Evolutionary conservation across 2,329 filamentous ascomycete species (phyloP), one percentile per base, ranked within the genome.

Genomic region (Nemania sp.): DNA sequence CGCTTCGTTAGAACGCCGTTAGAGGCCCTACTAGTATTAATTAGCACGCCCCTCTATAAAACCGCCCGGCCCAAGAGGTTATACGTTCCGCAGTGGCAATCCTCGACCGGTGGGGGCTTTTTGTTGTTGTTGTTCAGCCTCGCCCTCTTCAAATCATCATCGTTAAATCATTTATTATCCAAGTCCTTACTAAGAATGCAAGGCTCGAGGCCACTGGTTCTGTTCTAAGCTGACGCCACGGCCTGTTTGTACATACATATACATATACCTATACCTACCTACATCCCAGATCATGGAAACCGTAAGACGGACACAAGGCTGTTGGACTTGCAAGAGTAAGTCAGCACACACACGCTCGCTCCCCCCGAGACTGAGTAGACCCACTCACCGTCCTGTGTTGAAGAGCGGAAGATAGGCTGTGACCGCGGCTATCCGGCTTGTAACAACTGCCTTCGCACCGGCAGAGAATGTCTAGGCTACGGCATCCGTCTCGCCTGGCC

Each of bases 391-490:
- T 43, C 64, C 52, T 69, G 65, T 63, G 26, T 32, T 62, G 47
- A 73, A 85, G 83, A 79, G 68, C 82, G 82, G 64, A 85, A 85
- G 73, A 81, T 85, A 66, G 82, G 82, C 52, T 85, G 83, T 68
- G 83, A 85, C 73, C 79, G 80, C 60, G 74, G 76, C 15, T 75
- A 80, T 26, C 83, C 83, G 3, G 70, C 73, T 24, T 85, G 83
- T 75, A 76, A 79, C 54, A 84, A 84, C 71, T 85, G 83, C 69
- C 74, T 76, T 15, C 78, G 80, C 24, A 81, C 82, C 1, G 78
- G 79, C 20, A 78, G 83, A 67, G 64, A 76, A 66, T 85, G 83
- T 71, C 66, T 80, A 62, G 82, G 83, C 49, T 85, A 85, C 69
- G 81, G 79, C 4, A 73, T 84, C 45, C 82, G 82, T 47, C 80